Percentiles rank a stretch among this genome's conserved stretches.
Conservation (phyloP, 371 early-diverging fungal genomes). For the Mucor velutinosus region DNA sequence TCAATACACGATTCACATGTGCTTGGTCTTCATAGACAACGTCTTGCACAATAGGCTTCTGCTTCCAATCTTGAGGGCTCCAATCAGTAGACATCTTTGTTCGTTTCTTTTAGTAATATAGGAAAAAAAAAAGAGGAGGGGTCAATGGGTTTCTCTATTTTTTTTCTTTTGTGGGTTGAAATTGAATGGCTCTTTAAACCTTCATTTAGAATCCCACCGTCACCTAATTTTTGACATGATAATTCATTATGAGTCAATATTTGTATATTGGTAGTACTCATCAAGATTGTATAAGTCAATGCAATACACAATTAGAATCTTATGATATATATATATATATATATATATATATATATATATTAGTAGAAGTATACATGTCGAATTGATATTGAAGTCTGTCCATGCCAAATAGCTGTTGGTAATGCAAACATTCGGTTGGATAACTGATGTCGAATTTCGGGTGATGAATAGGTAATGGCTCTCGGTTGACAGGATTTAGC, state of each 20-base stretch:
- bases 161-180: neutral
- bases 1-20: constrained; percentile 70
- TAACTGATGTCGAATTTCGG: neutral
- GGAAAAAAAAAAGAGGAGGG: neutral
- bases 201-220: constrained; percentile 1
- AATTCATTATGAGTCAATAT: neutral
- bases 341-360: too few species aligned
- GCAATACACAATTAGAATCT: neutral
- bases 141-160: neutral
- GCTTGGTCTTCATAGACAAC: constrained; percentile 83
- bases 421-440: neutral
- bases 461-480: neutral
- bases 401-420: neutral
- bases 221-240: neutral
- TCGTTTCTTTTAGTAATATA: neutral
- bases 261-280: neutral
- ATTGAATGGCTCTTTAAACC: neutral
- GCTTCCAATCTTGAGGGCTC: constrained; percentile 82
- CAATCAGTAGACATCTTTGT: constrained; percentile 45
- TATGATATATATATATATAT: too few species aligned
- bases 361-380: neutral
- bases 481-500: neutral
- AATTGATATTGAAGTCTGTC: neutral
- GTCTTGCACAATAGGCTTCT: constrained; percentile 88
- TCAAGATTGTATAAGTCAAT: neutral